Conservation (phyloP, 345 rosid genomes). For the Toxicodendron radicans region DNA sequence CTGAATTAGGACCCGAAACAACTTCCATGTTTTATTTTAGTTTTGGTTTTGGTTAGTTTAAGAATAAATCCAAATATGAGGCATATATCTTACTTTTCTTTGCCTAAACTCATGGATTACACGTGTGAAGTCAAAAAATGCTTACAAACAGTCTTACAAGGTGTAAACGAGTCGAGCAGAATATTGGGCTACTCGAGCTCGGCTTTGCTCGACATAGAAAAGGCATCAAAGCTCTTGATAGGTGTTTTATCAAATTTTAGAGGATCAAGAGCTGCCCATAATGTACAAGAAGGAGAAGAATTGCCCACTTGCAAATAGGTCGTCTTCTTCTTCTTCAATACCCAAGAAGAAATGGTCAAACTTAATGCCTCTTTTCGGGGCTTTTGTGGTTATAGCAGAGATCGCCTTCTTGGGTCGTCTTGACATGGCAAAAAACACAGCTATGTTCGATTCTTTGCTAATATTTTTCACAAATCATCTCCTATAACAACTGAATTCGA, state of each 20-base stretch:
- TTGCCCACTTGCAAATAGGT: slow-evolving; percentile 31
- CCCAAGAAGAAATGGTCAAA: slow-evolving; percentile 60
- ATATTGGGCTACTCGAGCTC: too few species aligned
- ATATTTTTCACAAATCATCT: slow-evolving; percentile 43
- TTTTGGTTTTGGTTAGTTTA: too few species aligned
- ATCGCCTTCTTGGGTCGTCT: slow-evolving; percentile 82
- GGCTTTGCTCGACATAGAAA: too few species aligned
- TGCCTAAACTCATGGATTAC: too few species aligned
- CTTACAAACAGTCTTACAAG: too few species aligned
- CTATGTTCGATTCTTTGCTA: slow-evolving; percentile 69
- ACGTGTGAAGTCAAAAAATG: too few species aligned
- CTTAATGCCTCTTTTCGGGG: slow-evolving; percentile 62
- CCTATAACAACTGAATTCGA: slow-evolving; percentile 14
- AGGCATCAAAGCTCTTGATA: slow-evolving; percentile 39
- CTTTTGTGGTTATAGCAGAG: slow-evolving; percentile 69
- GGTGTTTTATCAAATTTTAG: slow-evolving; percentile 62
- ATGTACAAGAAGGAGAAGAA: slow-evolving; percentile 34
- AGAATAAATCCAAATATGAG: too few species aligned
- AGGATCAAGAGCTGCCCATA: slow-evolving; percentile 39
- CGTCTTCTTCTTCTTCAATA: slow-evolving; percentile 31
- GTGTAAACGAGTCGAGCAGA: too few species aligned
- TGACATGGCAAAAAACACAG: slow-evolving; percentile 62
- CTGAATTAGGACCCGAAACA: too few species aligned
- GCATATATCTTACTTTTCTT: too few species aligned
- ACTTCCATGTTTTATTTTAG: too few species aligned